Percentiles rank a stretch among this genome's conserved stretches.
Evolutionary conservation across 2,329 filamentous ascomycete species (phyloP).

Genomic region (Colletotrichum noveboracense): DNA sequence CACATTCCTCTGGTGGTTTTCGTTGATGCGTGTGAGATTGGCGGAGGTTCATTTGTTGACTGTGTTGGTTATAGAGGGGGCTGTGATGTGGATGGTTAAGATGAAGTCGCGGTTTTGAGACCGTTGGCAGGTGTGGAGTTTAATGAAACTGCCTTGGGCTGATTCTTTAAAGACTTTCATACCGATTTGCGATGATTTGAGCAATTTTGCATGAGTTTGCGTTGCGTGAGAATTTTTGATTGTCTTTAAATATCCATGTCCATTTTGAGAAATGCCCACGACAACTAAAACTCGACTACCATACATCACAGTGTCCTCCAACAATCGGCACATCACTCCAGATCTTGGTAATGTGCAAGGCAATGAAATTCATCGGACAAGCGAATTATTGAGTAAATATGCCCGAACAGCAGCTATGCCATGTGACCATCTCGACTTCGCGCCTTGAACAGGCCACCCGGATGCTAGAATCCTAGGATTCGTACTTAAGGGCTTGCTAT

Average conservation of each 20-base stretch:
- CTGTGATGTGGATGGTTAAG: background rate
- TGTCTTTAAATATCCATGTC: no score
- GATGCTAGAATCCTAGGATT: background rate
- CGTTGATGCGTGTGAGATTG: background rate
- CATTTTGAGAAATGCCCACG: no score
- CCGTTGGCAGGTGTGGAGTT: fast-evolving
- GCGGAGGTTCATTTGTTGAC: background rate
- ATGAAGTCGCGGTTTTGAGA: background rate
- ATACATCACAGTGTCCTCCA: no score
- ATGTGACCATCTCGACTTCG: background rate
- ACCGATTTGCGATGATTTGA: background rate
- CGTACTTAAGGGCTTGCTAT: no score
- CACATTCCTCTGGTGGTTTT: fast-evolving
- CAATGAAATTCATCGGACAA: background rate
- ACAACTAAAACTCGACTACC: no score
- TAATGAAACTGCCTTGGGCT: fast-evolving
- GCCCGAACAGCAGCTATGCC: background rate
- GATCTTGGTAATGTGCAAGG: fast-evolving
- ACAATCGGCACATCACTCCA: no score
- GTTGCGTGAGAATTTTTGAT: background rate
- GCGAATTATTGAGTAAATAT: background rate
- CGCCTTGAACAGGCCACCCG: no score
- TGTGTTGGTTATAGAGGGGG: background rate
- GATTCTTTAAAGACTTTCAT: fast-evolving
- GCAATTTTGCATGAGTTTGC: background rate